These are phyloP conservation scores for Tetragonia tetragonoides DNA, from an alignment of 148 eudicot species.

Conservation along the genomic window DNA sequence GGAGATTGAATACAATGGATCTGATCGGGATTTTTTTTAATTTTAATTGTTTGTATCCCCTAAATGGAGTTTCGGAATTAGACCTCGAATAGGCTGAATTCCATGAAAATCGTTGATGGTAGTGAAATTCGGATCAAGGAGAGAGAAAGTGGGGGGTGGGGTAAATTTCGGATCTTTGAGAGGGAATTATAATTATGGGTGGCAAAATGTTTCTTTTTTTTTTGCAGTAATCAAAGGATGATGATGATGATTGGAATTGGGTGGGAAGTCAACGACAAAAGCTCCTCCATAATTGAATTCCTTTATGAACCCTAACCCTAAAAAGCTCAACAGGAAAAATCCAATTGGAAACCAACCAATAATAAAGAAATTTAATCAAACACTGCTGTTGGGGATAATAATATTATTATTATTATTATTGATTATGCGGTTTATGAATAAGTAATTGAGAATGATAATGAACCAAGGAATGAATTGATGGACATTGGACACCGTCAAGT, in stretches of 20 bases:
- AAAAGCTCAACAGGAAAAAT: not conserved
- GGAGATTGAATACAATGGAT: not conserved
- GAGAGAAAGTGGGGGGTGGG: not conserved
- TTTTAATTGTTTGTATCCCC: not conserved
- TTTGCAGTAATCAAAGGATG: constrained; percentile 9
- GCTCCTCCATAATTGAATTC: constrained; percentile 8
- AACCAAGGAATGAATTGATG: not conserved
- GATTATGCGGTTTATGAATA: not conserved
- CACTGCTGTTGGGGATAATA: not conserved
- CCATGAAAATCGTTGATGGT: constrained; percentile 16
- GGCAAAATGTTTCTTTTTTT: not conserved
- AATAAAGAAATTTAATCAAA: not conserved
- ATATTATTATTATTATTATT: not conserved
- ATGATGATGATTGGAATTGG: constrained; percentile 9
- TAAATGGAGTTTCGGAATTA: not conserved
- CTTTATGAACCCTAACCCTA: constrained; percentile 6
- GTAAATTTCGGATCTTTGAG: constrained; percentile 9
- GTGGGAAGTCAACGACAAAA: constrained; percentile 31
- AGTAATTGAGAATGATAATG: not conserved
- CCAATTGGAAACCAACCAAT: not conserved
- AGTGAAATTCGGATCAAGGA: constrained; percentile 19
- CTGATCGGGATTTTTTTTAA: not conserved
- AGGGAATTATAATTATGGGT: not conserved
- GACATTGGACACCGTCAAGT: constrained; percentile 1
- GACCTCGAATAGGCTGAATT: constrained; percentile 10